Percentiles rank a stretch among this genome's conserved stretches.
Conservation (phyloP, 2,329 filamentous ascomycete species). For the Aureobasidium subglaciale region DNA sequence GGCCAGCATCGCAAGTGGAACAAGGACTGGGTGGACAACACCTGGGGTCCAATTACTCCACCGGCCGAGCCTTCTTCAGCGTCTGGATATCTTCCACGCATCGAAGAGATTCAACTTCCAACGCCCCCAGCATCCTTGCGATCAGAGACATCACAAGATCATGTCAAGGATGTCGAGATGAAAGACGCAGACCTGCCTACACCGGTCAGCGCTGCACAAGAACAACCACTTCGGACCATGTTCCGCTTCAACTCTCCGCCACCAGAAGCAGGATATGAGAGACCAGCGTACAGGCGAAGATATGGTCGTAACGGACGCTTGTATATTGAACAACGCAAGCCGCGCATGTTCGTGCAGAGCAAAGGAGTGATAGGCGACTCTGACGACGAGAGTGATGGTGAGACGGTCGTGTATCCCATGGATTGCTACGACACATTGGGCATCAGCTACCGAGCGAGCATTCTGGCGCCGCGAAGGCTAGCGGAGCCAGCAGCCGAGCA, state of each 20-base stretch:
- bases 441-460: slow-evolving; percentile 50
- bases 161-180: slow-evolving; percentile 34
- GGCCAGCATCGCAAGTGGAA: slow-evolving; percentile 90
- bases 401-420: slow-evolving; percentile 64
- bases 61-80: slow-evolving; percentile 49
- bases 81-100: slow-evolving; percentile 24
- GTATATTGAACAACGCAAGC: slow-evolving; percentile 63
- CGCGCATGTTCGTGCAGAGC: slow-evolving; percentile 22
- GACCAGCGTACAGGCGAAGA: slow-evolving; percentile 70
- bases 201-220: slow-evolving; percentile 19
- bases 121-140: slow-evolving; percentile 42
- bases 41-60: slow-evolving; percentile 75
- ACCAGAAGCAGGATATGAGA: slow-evolving; percentile 14
- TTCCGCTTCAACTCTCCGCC: slow-evolving; percentile 19
- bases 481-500: slow-evolving; percentile 11
- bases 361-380: slow-evolving; percentile 61
- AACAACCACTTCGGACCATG: slow-evolving; percentile 21
- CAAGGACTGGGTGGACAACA: slow-evolving; percentile 79
- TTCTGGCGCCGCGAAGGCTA: slow-evolving; percentile 25
- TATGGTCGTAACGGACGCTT: slow-evolving; percentile 77
- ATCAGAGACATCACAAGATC: slow-evolving; percentile 34
- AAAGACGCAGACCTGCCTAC: slow-evolving; percentile 22
- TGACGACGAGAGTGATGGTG: slow-evolving; percentile 76
- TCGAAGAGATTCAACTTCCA: slow-evolving; percentile 30
- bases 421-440: slow-evolving; percentile 59